Base-by-base conservation (phyloP, 2,329 filamentous ascomycete genomes). In the Fusarium compactum region DNA sequence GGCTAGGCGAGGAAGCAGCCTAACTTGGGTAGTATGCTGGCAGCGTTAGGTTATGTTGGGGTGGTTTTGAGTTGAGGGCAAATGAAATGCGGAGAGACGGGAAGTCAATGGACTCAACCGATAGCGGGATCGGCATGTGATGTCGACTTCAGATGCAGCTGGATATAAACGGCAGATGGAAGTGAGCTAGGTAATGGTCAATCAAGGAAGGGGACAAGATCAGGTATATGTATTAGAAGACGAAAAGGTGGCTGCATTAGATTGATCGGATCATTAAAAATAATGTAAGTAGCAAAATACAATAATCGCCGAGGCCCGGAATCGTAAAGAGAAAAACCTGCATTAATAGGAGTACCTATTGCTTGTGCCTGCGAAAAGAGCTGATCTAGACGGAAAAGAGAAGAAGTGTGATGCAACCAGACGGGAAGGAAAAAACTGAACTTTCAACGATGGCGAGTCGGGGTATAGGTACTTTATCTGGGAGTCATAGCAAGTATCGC, bases 51-150 rank as follows among this genome's bases (percentile, higher is more conserved):
- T 50, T 58, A 43, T n/a, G 58, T 27, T 64, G 48, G 58, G 30
- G 48, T 44, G 54, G 20, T 45, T 50, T 61, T 58, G 59, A 58
- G 59, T 58, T 58, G 59, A 55, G 58, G 48, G 54, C 56, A 69
- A 62, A 69, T 69, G 68, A 72, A 69, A 62, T 69, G 68, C 55
- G 65, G 68, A 71, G 68, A 65, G 50, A 53, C 22, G 48, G 54
- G 54, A 64, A 48, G 29, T 41, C 57, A 59, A 71, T 63, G 40
- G 59, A 25, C 53, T 66, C 45, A 60, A 69, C 51, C 44, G 45
- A 65, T 67, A 67, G 65, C 65, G 69, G 57, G 53, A 60, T 59
- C 62, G 66, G 61, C 73, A 74, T 75, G 73, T 75, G 73, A 75
- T 59, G 57, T 45, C 25, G 52, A 62, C 47, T 5, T 38, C 16